These are phyloP conservation scores for Amanita inopinata DNA, from an alignment of 768 basidiomycete genomes.

Conservation along the genomic window DNA sequence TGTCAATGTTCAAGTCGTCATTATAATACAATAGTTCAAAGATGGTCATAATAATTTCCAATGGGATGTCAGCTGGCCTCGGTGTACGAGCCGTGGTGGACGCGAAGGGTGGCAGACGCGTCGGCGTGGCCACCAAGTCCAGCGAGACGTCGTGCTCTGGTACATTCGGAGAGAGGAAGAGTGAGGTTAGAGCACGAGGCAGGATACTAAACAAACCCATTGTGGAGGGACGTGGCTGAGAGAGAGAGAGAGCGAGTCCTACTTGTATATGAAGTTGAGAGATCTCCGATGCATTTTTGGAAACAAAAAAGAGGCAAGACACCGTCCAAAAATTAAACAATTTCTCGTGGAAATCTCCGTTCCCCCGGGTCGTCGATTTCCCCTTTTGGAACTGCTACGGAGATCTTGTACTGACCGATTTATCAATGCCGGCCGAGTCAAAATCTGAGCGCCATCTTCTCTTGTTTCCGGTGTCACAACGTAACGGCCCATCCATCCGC, in stretches of 20 bases:
- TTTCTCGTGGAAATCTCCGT: conserved; percentile 17
- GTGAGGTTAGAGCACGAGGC: conserved; percentile 18
- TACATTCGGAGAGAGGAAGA: conserved; percentile 18
- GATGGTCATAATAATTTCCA: conserved; percentile 55
- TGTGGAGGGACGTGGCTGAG: conserved; percentile 11
- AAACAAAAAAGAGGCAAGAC: conserved; percentile 13
- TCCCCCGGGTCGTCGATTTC: conserved; percentile 13
- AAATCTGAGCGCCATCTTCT: no score
- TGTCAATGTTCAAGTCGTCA: conserved; percentile 25
- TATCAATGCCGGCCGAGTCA: not conserved
- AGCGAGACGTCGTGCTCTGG: conserved; percentile 29
- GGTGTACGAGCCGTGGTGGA: conserved; percentile 14
- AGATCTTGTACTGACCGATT: not conserved
- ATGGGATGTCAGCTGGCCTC: conserved; percentile 30
- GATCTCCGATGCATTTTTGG: conserved; percentile 19
- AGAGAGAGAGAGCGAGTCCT: conserved; percentile 9
- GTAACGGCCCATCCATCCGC: no score
- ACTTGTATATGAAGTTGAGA: conserved; percentile 9
- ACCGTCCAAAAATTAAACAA: conserved; percentile 16
- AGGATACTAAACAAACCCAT: conserved; percentile 25
- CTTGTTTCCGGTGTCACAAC: no score
- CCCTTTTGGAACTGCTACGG: conserved; percentile 10
- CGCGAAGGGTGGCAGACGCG: conserved; percentile 18
- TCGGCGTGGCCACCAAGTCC: conserved; percentile 18
- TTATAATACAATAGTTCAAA: conserved; percentile 45